phyloP scores from a whole-genome alignment of 495 filamentous ascomycete genomes.

The Daldinia grandis region DNA sequence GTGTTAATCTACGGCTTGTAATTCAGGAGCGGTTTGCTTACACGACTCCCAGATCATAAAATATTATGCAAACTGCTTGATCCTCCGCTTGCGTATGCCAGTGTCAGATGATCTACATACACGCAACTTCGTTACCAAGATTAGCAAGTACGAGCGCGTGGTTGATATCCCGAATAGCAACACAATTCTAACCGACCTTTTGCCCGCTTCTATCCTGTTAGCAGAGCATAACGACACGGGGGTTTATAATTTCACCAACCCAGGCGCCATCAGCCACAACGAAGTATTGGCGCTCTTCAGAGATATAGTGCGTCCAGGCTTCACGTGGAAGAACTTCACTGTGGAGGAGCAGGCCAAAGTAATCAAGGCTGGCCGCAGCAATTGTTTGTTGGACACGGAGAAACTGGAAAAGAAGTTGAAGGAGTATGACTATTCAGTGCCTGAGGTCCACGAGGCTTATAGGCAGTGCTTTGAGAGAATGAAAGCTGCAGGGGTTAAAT shows the following conservation, averaged over 20 bases:
- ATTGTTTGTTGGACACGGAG: conserved; percentile 69
- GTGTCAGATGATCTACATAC: conserved; percentile 71
- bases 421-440: conserved; percentile 66
- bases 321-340: conserved; percentile 73
- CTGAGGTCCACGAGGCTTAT: conserved; percentile 70
- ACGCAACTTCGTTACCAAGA: conserved; percentile 75
- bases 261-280: conserved; percentile 72
- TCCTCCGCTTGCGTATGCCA: conserved; percentile 73
- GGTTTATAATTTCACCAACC: conserved; percentile 75
- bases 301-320: conserved; percentile 66
- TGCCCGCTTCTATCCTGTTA: conserved; percentile 66
- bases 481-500: conserved; percentile 64
- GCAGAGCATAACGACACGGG: conserved; percentile 68
- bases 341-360: conserved; percentile 72
- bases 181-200: conserved; percentile 69
- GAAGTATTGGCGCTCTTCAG: conserved; percentile 69
- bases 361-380: conserved; percentile 70
- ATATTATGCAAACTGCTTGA: conserved; percentile 65
- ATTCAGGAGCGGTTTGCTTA: conserved; percentile 20
- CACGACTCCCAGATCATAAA: conserved; percentile 61
- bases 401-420: conserved; percentile 67
- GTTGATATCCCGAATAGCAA: conserved; percentile 74
- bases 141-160: conserved; percentile 68
- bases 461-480: conserved; percentile 69
- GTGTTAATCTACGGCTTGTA: not conserved